These are phyloP conservation scores for Rhodotorula kratochvilovae DNA, from an alignment of 768 basidiomycete species.

Conservation along the genomic window DNA sequence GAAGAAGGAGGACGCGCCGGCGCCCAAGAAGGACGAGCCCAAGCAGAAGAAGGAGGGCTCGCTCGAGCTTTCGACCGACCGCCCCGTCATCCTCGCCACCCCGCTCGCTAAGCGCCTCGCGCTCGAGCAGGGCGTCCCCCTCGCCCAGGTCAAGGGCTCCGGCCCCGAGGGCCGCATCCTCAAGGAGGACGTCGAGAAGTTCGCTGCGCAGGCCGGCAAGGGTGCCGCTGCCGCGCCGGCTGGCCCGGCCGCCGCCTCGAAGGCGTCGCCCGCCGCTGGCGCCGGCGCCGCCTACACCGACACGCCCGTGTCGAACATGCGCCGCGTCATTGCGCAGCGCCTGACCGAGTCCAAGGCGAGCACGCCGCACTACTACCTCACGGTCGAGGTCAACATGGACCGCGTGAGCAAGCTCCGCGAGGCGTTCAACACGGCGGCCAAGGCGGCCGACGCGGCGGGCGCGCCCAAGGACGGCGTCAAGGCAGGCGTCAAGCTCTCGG, in stretches of 20 bases:
- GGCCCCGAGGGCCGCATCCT: constrained; percentile 92
- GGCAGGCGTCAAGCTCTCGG: constrained; percentile 66
- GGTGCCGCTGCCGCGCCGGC: constrained; percentile 5
- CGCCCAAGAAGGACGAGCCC: constrained; percentile 47
- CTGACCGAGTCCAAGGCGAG: constrained; percentile 90
- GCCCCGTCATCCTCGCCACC: constrained; percentile 82
- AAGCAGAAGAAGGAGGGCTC: constrained; percentile 37
- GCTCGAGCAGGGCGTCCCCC: constrained; percentile 83
- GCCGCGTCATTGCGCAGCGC: constrained; percentile 82
- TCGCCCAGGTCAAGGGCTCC: constrained; percentile 81
- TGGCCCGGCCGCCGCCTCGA: constrained; percentile 52
- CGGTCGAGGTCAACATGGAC: constrained; percentile 93
- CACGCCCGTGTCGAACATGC: constrained; percentile 87
- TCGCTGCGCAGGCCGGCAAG: constrained; percentile 54
- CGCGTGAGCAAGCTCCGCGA: constrained; percentile 87
- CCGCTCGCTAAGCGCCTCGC: constrained; percentile 97
- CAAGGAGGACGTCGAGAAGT: constrained; percentile 90
- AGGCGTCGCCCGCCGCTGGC: constrained; percentile 54
- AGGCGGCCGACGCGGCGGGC: constrained; percentile 57
- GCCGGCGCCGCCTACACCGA: constrained; percentile 63
- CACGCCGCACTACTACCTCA: constrained; percentile 95
- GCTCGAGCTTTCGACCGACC: constrained; percentile 50
- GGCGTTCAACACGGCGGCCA: constrained; percentile 70
- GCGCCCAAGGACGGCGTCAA: constrained; percentile 60
- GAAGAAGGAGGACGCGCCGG: constrained; percentile 37